A percentile compares a stretch with the other conserved stretches of the same genome.
Evolutionary conservation across 305 asterid genomes (phyloP).

Genomic region (Ruellia speciosa): DNA sequence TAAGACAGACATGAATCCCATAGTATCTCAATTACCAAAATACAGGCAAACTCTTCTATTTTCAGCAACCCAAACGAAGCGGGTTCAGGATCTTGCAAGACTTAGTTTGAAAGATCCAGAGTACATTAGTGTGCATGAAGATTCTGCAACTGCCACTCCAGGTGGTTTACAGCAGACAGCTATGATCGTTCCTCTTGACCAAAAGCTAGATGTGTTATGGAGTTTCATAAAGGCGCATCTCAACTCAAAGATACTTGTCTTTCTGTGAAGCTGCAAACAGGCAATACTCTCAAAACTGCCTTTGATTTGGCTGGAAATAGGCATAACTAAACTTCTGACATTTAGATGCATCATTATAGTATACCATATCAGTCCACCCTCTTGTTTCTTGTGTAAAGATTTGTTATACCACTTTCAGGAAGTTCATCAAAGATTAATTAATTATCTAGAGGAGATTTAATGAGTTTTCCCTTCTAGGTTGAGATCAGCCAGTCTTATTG

Average conservation of each 20-base stretch:
- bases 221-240: conserved; percentile 87
- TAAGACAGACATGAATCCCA: conserved; percentile 74
- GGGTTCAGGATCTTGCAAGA: conserved; percentile 90
- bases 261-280: conserved; percentile 93
- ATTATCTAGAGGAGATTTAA: background rate
- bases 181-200: conserved; percentile 72
- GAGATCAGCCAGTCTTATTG: background rate
- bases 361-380: no score
- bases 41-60: conserved; percentile 72
- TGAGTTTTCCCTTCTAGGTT: background rate
- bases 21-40: conserved; percentile 89
- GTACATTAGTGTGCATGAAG: conserved; percentile 85
- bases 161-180: conserved; percentile 70
- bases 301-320: background rate
- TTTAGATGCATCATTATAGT: background rate
- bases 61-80: conserved; percentile 98
- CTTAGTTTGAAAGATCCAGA: conserved; percentile 97
- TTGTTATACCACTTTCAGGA: background rate
- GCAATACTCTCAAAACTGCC: conserved; percentile 23
- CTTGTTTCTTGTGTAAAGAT: no score
- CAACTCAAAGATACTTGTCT: conserved; percentile 69
- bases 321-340: background rate
- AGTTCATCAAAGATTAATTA: background rate
- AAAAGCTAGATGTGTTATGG: conserved; percentile 88
- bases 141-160: conserved; percentile 83